Conservation (phyloP, 768 basidiomycete species). For the Holtermannia corniformis region DNA sequence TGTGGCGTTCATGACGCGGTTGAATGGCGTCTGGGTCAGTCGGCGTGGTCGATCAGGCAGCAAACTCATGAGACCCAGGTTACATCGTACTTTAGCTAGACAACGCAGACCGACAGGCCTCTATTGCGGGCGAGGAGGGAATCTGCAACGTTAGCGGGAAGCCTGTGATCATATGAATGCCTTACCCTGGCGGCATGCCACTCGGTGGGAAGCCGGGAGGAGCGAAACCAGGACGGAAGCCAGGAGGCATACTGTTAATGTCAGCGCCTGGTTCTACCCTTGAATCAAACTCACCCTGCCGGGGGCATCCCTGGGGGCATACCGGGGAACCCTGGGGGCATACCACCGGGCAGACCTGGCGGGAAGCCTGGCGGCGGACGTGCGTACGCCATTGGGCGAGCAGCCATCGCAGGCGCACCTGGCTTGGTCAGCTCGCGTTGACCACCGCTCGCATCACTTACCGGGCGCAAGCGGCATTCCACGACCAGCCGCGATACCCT, state of each 20-base stretch:
- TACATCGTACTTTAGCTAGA: background rate
- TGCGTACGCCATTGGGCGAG: constrained; percentile 43
- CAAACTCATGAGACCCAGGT: background rate
- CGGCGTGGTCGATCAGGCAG: background rate
- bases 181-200: constrained; percentile 42
- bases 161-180: background rate
- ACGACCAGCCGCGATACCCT: constrained; percentile 90
- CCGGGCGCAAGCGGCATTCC: constrained; percentile 64
- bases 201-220: constrained; percentile 39
- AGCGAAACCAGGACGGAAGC: constrained; percentile 37
- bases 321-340: constrained; percentile 39
- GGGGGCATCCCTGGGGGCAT: constrained; percentile 40
- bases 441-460: constrained; percentile 18
- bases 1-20: background rate
- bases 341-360: constrained; percentile 51
- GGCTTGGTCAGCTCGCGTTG: constrained; percentile 4
- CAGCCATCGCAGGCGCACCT: constrained; percentile 41
- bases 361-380: constrained; percentile 44
- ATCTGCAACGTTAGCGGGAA: constrained; percentile 7
- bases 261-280: background rate
- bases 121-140: constrained; percentile 25
- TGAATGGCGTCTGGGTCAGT: background rate
- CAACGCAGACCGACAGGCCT: background rate
- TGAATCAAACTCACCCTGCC: constrained; percentile 24
- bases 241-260: constrained; percentile 30